Base-by-base conservation (phyloP, 1,284 basidiomycete species). In the Rhizoctonia solani region DNA sequence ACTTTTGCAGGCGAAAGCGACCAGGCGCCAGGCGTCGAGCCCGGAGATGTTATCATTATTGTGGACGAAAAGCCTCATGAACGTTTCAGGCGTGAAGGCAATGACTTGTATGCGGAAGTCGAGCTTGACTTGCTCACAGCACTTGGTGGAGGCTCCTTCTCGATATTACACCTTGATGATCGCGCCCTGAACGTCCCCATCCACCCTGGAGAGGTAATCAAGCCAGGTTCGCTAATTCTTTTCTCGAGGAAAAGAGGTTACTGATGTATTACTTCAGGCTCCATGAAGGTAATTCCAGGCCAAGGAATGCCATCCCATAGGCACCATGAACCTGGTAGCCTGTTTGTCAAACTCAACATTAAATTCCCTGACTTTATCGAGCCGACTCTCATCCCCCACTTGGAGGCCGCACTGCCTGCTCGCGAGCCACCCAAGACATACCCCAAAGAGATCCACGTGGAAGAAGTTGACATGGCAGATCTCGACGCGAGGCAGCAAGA, bases 241-340 rank as follows among this genome's bases (percentile, higher is more conserved):
- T 21, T 4, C 13, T 47, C 11, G 68, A 82, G 77, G 27, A n/a
- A 53, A 19, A 52, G 52, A 68, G 25, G 39, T 34, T 29, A 50
- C 37, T 42, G 50, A 61, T 49, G 41, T 53, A 16, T 53, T 29
- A 47, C 34, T 23, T 52, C 72, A 95, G 94, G 89, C 70, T 87
- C 90, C 44, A 77, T 95, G 76, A 98, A 98, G 81, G 89, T 96
- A 70, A 90, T 99, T 72, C 85, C 87, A 58, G 91, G 90, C 6
- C 95, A 98, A 79, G 97, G 97, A 72, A 99, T 99, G 97, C 97
- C 96, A 41, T 98, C 96, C 68, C 92, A 91, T 79, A 88, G 97
- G 72, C 95, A 98, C 80, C 97, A 99, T 80, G 95, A 99, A 76
- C 85, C 89, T 54, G 97, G 97, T 47, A 95, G 99, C 79, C 83